phyloP scores from a whole-genome alignment of 2,329 filamentous ascomycete species.

The Diplodia sapinea region DNA sequence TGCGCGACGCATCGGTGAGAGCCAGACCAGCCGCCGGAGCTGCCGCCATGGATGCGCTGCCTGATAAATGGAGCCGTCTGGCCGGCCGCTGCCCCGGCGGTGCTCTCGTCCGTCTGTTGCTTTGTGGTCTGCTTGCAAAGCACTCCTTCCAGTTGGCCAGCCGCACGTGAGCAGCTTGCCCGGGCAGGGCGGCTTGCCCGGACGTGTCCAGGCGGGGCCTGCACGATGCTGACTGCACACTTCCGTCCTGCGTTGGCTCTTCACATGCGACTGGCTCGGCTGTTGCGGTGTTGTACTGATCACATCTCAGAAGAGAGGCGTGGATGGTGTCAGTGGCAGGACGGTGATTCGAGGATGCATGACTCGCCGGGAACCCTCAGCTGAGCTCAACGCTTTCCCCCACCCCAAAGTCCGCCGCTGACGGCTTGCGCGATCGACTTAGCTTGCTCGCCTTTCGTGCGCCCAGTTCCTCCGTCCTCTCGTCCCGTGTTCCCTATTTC shows the following conservation, averaged over 20 bases:
- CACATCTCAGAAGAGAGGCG: neutral
- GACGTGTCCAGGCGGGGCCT: too few species aligned
- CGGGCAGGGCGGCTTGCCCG: neutral
- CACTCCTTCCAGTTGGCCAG: neutral
- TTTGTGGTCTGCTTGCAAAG: neutral
- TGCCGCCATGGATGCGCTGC: neutral
- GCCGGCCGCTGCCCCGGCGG: neutral
- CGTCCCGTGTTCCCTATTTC: neutral
- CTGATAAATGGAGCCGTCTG: constrained; percentile 12
- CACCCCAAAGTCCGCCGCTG: constrained; percentile 22
- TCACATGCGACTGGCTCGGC: neutral
- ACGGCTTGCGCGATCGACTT: constrained; percentile 22
- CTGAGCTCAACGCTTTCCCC: constrained; percentile 25
- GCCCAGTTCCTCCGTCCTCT: neutral
- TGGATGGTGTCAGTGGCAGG: neutral
- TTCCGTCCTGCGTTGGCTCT: neutral
- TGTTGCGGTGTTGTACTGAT: neutral
- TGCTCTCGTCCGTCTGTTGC: neutral
- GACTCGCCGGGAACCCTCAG: constrained; percentile 15
- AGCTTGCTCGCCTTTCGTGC: constrained; percentile 13
- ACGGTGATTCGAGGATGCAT: constrained; percentile 3
- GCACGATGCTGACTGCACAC: neutral
- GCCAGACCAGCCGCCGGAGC: neutral
- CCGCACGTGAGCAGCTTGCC: neutral
- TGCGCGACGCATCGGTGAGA: neutral